Evolutionary conservation across 1,284 basidiomycete species (phyloP).

Genomic region (Anthracocystis walkeri): DNA sequence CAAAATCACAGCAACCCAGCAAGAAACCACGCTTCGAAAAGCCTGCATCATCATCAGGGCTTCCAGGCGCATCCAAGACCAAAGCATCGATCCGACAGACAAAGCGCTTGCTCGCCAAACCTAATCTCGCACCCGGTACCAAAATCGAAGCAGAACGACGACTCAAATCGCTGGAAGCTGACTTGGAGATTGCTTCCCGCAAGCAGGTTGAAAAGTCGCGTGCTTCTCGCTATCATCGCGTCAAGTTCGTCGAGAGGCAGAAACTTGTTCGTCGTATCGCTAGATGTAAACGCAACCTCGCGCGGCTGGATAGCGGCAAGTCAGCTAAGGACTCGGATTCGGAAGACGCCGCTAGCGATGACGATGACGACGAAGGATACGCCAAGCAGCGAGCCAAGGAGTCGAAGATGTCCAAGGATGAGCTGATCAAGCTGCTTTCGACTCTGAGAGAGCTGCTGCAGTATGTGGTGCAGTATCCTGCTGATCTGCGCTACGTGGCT

Average conservation of each 20-base stretch:
- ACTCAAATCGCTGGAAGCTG: conserved; percentile 48
- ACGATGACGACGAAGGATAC: conserved; percentile 18
- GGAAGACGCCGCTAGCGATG: conserved; percentile 23
- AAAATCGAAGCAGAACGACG: conserved; percentile 59
- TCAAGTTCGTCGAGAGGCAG: conserved; percentile 57
- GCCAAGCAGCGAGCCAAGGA: conserved; percentile 19
- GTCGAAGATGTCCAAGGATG: conserved; percentile 31
- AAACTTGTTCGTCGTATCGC: conserved; percentile 42
- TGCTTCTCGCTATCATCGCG: conserved; percentile 45
- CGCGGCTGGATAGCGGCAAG: conserved; percentile 9
- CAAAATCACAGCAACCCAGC: conserved; percentile 15
- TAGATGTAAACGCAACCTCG: conserved; percentile 32
- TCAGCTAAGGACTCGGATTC: conserved; percentile 16
- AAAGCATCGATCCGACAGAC: conserved; percentile 57
- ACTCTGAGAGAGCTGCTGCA: conserved; percentile 37
- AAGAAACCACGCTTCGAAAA: conserved; percentile 40
- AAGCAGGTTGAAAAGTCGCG: conserved; percentile 43
- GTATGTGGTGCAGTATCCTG: conserved; percentile 47
- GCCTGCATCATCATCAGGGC: conserved; percentile 13
- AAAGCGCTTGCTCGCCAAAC: conserved; percentile 53
- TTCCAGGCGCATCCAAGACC: conserved; percentile 51
- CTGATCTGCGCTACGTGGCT: conserved; percentile 48
- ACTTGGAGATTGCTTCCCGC: conserved; percentile 36
- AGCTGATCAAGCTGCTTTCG: conserved; percentile 20
- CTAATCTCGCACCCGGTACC: conserved; percentile 51